These are phyloP conservation scores for Carex cristatella DNA, from an alignment of 176 grass and related monocot species.

Conservation along the genomic window DNA sequence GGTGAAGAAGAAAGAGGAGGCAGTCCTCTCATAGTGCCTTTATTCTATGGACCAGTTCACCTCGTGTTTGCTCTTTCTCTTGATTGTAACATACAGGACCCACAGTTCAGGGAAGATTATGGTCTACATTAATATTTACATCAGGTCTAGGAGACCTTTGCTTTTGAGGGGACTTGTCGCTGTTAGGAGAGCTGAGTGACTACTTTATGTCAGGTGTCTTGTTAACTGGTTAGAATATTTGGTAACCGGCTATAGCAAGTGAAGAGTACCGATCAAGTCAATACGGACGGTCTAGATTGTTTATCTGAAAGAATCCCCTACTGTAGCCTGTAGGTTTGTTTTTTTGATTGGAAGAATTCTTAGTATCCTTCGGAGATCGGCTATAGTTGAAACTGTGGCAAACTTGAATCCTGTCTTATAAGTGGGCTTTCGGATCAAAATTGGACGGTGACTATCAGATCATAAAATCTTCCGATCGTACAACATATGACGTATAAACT, in stretches of 20 bases:
- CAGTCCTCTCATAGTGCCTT: not conserved
- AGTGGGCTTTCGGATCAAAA: not conserved
- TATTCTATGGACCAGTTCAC: not conserved
- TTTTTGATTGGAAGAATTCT: not conserved
- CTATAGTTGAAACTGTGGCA: not conserved
- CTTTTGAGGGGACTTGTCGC: not conserved
- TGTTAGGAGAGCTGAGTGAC: slow-evolving; percentile 14
- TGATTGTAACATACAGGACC: not conserved
- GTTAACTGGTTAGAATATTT: slow-evolving; percentile 13
- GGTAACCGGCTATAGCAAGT: slow-evolving; percentile 9
- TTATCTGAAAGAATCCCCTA: not conserved
- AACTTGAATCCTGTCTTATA: too few relatives aligned
- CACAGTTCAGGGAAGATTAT: not conserved
- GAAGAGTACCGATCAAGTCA: not conserved
- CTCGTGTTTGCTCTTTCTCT: not conserved
- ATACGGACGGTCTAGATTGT: not conserved
- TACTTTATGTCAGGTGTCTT: slow-evolving; percentile 22
- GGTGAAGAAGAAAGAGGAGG: slow-evolving; percentile 1
- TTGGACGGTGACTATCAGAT: not conserved
- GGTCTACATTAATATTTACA: not conserved
- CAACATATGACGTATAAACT: too few relatives aligned
- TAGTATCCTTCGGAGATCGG: too few relatives aligned
- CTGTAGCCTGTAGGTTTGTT: not conserved
- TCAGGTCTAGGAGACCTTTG: not conserved
- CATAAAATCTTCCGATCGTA: not conserved